Evolutionary conservation across 2,329 filamentous ascomycete species (phyloP).

Genomic region (Aspergillus udagawae): DNA sequence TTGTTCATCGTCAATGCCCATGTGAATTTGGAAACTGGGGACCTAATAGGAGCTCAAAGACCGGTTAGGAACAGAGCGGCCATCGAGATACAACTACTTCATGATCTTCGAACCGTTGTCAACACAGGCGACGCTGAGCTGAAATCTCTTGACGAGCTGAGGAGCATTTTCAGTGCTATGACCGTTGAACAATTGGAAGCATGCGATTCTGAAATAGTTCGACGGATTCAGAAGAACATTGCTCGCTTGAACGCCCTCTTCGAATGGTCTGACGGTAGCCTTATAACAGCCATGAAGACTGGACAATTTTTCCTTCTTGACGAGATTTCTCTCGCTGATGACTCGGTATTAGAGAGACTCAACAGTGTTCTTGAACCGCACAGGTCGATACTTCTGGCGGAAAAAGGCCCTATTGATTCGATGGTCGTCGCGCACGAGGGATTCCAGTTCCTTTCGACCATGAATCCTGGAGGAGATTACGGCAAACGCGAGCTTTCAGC

Average conservation of each 20-base stretch:
- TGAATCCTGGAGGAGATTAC: conserved; percentile 98
- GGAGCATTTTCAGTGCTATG: conserved; percentile 57
- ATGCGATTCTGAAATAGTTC: conserved; percentile 48
- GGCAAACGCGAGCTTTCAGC: conserved; percentile 97
- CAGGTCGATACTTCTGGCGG: conserved; percentile 80
- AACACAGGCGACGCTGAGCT: conserved; percentile 28
- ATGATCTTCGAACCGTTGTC: conserved; percentile 53
- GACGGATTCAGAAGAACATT: conserved; percentile 44
- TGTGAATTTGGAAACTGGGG: conserved; percentile 95
- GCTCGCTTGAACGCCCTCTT: conserved; percentile 79
- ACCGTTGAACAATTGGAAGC: conserved; percentile 40
- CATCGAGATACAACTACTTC: conserved; percentile 61
- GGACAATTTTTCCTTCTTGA: conserved; percentile 92
- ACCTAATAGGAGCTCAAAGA: conserved; percentile 91
- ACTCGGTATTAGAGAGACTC: conserved; percentile 90
- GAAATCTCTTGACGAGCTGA: conserved; percentile 52
- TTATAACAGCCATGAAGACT: conserved; percentile 88
- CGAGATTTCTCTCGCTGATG: conserved; percentile 95
- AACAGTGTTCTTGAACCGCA: conserved; percentile 94
- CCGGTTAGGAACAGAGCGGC: conserved; percentile 80
- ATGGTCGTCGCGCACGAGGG: conserved; percentile 69
- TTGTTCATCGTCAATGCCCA: conserved; percentile 94
- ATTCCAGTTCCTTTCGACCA: conserved; percentile 96
- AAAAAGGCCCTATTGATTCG: conserved; percentile 84
- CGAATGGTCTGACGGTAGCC: conserved; percentile 91